phyloP scores from a whole-genome alignment of 2,329 filamentous ascomycete species.

The Scopulariopsis brevicaulis region DNA sequence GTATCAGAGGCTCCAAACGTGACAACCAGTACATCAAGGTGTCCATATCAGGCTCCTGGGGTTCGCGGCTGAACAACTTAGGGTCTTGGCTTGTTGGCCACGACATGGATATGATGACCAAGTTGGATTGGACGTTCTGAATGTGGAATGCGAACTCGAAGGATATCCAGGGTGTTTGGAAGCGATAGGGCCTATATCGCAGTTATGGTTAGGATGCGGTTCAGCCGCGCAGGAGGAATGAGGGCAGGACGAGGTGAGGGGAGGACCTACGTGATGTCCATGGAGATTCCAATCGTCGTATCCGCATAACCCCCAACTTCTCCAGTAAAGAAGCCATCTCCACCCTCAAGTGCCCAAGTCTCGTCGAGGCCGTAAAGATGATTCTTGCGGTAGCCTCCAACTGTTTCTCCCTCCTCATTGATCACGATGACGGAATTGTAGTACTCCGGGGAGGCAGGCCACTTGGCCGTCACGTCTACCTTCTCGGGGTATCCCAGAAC shows the following conservation, averaged over 20 bases:
- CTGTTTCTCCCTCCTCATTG: constrained; percentile 35
- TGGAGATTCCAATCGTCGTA: constrained; percentile 43
- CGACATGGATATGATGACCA: constrained; percentile 65
- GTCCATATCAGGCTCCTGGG: constrained; percentile 55
- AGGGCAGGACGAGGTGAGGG: neutral
- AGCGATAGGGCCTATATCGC: constrained; percentile 5
- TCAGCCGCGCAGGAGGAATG: no score
- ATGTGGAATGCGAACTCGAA: constrained; percentile 37
- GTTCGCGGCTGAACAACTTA: constrained; percentile 30
- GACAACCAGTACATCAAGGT: constrained; percentile 68
- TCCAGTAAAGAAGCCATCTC: constrained; percentile 30
- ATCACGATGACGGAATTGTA: constrained; percentile 34
- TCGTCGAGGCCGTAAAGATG: constrained; percentile 50
- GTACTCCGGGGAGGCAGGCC: constrained; percentile 17
- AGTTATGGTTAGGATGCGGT: neutral
- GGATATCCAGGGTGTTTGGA: constrained; percentile 6
- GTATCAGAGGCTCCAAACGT: constrained; percentile 56
- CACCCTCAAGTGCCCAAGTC: constrained; percentile 46
- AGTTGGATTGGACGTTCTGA: constrained; percentile 40
- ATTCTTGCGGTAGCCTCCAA: constrained; percentile 39
- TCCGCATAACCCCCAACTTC: constrained; percentile 29
- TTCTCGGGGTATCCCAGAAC: constrained; percentile 58
- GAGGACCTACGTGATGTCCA: constrained; percentile 35
- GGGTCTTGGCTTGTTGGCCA: constrained; percentile 54
- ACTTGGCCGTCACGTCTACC: constrained; percentile 12